Conservation (phyloP, 2,329 filamentous ascomycete species). For the Pezicula rhizophila region DNA sequence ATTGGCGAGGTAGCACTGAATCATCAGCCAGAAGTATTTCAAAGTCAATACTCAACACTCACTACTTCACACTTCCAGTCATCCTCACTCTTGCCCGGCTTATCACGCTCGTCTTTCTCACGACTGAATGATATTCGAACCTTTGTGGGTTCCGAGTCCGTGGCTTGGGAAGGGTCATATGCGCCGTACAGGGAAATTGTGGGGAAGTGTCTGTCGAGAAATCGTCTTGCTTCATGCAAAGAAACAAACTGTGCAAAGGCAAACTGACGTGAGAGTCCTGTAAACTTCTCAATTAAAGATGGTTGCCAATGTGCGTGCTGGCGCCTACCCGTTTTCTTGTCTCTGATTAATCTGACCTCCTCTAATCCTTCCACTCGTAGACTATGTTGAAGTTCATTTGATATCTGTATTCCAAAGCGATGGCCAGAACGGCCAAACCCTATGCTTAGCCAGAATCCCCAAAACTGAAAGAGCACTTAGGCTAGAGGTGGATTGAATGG, state of each 20-base stretch:
- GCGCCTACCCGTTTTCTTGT: conserved; percentile 47
- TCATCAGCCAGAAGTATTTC: conserved; percentile 4
- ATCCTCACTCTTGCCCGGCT: conserved; percentile 39
- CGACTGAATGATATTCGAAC: conserved; percentile 43
- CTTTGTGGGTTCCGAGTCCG: conserved; percentile 33
- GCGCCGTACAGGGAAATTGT: conserved; percentile 41
- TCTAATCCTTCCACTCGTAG: conserved; percentile 47
- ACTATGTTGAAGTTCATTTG: conserved; percentile 44
- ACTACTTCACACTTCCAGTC: conserved; percentile 53
- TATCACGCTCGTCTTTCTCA: conserved; percentile 43
- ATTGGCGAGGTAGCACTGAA: conserved; percentile 49
- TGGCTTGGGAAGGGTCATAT: conserved; percentile 32
- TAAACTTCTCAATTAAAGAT: conserved; percentile 6
- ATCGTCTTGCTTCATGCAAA: conserved; percentile 42
- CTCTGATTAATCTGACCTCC: conserved; percentile 51
- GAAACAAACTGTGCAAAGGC: conserved; percentile 49
- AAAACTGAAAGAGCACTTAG: conserved; percentile 28
- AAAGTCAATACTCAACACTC: conserved; percentile 8
- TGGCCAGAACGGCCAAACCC: conserved; percentile 26
- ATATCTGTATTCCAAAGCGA: conserved; percentile 41
- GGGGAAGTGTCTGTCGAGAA: conserved; percentile 46
- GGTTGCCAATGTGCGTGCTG: conserved; percentile 2
- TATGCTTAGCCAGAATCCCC: conserved; percentile 31
- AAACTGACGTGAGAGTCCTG: conserved; percentile 48
- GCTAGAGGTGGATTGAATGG: conserved; percentile 18